These are phyloP conservation scores for Acanthamoeba healyi DNA, from an alignment of 208 protist genomes.

Conservation along the genomic window DNA sequence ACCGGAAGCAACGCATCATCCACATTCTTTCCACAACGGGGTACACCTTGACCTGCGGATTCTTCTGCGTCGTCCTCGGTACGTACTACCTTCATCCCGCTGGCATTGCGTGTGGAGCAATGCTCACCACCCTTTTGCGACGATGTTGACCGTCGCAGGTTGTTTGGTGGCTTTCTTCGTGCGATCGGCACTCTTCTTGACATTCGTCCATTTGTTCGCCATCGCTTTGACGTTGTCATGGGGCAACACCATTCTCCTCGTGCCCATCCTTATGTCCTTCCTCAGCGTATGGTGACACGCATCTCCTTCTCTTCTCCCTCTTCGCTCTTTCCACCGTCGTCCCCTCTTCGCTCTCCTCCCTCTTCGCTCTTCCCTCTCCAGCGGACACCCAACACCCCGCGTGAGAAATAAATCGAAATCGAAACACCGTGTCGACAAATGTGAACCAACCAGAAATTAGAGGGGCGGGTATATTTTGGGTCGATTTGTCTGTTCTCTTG, in stretches of 20 bases:
- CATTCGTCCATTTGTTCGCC: slow-evolving; percentile 21
- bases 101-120: too few relatives aligned
- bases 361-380: neutral
- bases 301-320: too few relatives aligned
- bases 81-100: neutral
- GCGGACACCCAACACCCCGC: neutral
- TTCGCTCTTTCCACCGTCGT: neutral
- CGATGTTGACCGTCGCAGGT: neutral
- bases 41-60: slow-evolving; percentile 43
- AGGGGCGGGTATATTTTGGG: neutral
- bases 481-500: neutral
- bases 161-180: slow-evolving; percentile 58
- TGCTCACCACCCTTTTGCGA: neutral
- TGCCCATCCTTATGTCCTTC: slow-evolving; percentile 69
- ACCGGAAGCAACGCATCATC: slow-evolving; percentile 31
- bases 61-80: slow-evolving; percentile 61
- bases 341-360: neutral
- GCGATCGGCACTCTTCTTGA: slow-evolving; percentile 25
- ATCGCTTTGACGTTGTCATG: slow-evolving; percentile 15
- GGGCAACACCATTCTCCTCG: slow-evolving; percentile 41
- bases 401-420: slow-evolving; percentile 1
- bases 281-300: slow-evolving; percentile 36
- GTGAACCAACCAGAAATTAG: neutral
- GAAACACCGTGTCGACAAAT: neutral
- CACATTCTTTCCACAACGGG: slow-evolving; percentile 29